Base-by-base conservation (phyloP, 2,329 filamentous ascomycete genomes). In the Cladosporium oxysporum region DNA sequence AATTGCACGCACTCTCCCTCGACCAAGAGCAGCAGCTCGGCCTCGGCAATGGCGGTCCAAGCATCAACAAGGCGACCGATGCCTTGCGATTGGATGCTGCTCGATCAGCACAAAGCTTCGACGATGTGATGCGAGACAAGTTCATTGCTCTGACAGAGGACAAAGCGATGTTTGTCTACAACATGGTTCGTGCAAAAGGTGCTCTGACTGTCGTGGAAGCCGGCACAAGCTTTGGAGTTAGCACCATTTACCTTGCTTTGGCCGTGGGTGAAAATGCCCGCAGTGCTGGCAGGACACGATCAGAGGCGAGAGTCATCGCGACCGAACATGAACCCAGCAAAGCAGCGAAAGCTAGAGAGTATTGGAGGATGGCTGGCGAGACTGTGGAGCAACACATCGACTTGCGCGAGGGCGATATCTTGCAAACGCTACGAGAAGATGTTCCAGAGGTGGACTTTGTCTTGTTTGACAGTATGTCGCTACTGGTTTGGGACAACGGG, bases 171-270 rank as follows among this genome's bases (percentile, higher is more conserved):
- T 80, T 87, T 47, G 76, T 86, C 1, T 88, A 89, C 73, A 82
- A 84, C 21, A 78, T 89, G 0, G 72, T 82, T 2, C 80, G 81
- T 3, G 78, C 81, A 12, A 83, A 76, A 11, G 79, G 81, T 1
- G 86, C 86, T 0, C 78, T 77, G 1, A 81, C 80, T 50, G 76
- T 88, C 26, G 82, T 89, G 44, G 87, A 89, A 71, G 86, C 85
- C 0, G 87, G 87, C 0, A 89, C 87, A 0, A 84, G 82, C 50
- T 89, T 86, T 66, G 87, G 87, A 2, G 82, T 89, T 1, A 86
- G 83, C 65, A 88, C 87, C 0, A 86, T 89, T 53, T 89, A 88
- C 66, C 80, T 89, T 1, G 85, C 86, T 0, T 77, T 88, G 2
- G 87, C 85, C 0, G 84, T 85, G 0, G 79, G 18, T 14, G 28